These are phyloP conservation scores for Mycena indigotica DNA, from an alignment of 768 basidiomycete genomes.

Conservation along the genomic window DNA sequence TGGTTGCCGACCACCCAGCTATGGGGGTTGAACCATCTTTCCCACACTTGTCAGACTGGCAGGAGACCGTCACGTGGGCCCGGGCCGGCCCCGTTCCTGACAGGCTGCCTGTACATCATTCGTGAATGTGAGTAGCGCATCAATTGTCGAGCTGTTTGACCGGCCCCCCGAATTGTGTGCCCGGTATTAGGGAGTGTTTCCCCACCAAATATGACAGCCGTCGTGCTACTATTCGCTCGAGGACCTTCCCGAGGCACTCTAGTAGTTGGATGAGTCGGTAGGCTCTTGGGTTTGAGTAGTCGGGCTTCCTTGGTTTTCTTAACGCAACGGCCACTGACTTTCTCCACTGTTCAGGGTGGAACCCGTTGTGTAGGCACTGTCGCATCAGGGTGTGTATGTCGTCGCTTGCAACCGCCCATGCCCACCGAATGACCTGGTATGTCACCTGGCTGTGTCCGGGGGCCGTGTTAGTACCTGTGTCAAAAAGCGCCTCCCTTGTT, in stretches of 20 bases:
- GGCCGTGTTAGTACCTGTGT: slow-evolving; percentile 2
- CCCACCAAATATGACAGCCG: slow-evolving; percentile 12
- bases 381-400: background rate
- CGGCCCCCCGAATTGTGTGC: background rate
- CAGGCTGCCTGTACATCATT: no score
- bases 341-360: slow-evolving; percentile 12
- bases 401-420: background rate
- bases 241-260: slow-evolving; percentile 27
- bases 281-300: slow-evolving; percentile 27
- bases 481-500: slow-evolving; percentile 1
- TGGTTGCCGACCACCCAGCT: no score
- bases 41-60: no score
- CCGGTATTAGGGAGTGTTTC: slow-evolving; percentile 11
- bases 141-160: background rate
- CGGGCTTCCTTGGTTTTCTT: slow-evolving; percentile 26
- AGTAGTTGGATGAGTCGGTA: slow-evolving; percentile 33
- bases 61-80: no score
- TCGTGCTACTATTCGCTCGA: slow-evolving; percentile 20
- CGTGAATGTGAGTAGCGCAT: no score
- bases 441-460: slow-evolving; percentile 2
- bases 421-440: slow-evolving; percentile 7
- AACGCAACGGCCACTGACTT: slow-evolving; percentile 22
- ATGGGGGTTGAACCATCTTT: no score
- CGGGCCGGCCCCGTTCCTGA: no score
- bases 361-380: background rate